Conservation (phyloP, 495 filamentous ascomycete species). For the Rhypophila decipiens region DNA sequence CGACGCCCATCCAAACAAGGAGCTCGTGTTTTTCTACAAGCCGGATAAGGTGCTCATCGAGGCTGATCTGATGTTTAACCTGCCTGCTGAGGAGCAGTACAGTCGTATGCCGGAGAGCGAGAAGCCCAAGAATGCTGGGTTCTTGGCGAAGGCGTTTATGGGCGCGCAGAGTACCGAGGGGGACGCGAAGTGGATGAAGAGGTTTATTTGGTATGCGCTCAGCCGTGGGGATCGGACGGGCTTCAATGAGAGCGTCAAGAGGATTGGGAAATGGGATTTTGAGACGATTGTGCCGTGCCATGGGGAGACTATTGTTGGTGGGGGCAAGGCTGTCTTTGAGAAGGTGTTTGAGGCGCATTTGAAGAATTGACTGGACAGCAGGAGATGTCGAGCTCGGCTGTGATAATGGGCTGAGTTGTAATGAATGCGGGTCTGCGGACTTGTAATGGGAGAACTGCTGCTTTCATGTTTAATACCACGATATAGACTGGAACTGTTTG, state of each 20-base stretch:
- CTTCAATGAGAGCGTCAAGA: conserved; percentile 60
- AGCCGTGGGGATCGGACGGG: conserved; percentile 57
- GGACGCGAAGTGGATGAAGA: conserved; percentile 65
- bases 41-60: conserved; percentile 78
- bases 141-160: conserved; percentile 58
- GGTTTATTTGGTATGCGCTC: conserved; percentile 74
- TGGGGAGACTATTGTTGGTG: conserved; percentile 79
- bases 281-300: conserved; percentile 87
- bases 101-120: conserved; percentile 48
- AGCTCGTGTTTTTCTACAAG: conserved; percentile 80
- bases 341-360: conserved; percentile 86
- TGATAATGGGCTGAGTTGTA: too few species aligned
- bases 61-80: conserved; percentile 87
- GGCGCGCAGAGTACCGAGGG: conserved; percentile 55
- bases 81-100: conserved; percentile 86
- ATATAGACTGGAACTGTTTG: too few species aligned
- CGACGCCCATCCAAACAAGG: conserved; percentile 70
- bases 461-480: too few species aligned
- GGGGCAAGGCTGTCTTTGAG: conserved; percentile 69
- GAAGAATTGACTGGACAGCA: too few species aligned
- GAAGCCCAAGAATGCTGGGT: conserved; percentile 45
- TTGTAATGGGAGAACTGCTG: too few species aligned
- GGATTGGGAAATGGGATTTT: conserved; percentile 79
- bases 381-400: too few species aligned
- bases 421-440: too few species aligned